A percentile compares a stretch with the other conserved stretches of the same genome.
Conservation (phyloP, 176 grass and related monocot genomes). For the Aegilops tauschii region DNA sequence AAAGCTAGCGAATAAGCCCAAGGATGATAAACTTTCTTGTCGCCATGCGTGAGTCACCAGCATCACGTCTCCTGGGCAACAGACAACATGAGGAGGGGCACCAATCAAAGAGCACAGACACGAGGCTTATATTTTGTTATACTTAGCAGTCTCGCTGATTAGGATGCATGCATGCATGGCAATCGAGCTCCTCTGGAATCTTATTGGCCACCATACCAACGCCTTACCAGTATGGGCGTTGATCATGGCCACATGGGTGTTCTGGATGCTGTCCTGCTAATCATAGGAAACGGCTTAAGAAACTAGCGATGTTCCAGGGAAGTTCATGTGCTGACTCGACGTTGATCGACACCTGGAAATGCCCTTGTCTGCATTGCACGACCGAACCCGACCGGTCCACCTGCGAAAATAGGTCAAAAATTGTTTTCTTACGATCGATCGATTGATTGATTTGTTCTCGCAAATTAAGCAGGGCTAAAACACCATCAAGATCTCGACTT, state of each 20-base stretch:
- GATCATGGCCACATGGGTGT: constrained; percentile 32
- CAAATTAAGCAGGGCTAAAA: not conserved
- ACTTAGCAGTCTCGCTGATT: not conserved
- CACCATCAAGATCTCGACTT: not conserved
- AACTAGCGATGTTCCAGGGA: not conserved
- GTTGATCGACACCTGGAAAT: constrained; percentile 17
- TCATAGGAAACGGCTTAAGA: not conserved
- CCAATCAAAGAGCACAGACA: not conserved
- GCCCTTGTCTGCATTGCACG: not conserved
- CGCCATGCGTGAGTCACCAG: not conserved
- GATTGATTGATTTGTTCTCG: not conserved
- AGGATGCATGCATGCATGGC: constrained; percentile 22
- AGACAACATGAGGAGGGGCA: not conserved
- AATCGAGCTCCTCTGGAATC: not conserved
- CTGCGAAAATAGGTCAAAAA: not conserved
- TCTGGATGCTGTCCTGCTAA: constrained; percentile 34
- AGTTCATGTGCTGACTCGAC: not conserved
- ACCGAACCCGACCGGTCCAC: not conserved
- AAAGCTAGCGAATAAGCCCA: not conserved
- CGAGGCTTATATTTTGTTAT: not conserved
- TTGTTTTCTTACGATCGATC: not conserved
- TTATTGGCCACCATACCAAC: constrained; percentile 6
- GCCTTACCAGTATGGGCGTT: constrained; percentile 2
- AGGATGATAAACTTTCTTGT: not conserved
- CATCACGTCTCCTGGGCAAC: not conserved